Conservation (phyloP, 148 eudicot species). For the Diospyros kaki region DNA sequence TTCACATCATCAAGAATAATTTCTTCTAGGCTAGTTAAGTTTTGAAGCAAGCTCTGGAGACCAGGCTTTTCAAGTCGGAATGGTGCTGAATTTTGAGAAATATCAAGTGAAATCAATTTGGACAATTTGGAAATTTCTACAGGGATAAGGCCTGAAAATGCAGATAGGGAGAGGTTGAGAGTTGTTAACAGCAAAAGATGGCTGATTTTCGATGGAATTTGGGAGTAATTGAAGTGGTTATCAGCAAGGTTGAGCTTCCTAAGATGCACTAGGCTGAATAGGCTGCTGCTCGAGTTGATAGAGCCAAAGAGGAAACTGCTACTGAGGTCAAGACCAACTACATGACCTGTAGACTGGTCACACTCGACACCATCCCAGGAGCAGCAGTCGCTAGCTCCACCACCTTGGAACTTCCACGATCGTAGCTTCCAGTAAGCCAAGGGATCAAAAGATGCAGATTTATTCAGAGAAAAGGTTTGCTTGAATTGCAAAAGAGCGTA, state of each 20-base stretch:
- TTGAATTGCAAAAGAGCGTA: no score
- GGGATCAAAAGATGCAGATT: not conserved
- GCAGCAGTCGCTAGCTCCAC: slow-evolving; percentile 18
- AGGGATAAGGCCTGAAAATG: not conserved
- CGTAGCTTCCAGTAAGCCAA: slow-evolving; percentile 6
- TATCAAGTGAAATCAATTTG: not conserved
- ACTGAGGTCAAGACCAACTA: slow-evolving; percentile 36
- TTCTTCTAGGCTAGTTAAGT: not conserved
- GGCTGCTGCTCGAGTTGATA: slow-evolving; percentile 22
- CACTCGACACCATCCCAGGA: slow-evolving; percentile 44
- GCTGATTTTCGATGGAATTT: slow-evolving; percentile 19
- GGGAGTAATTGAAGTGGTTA: slow-evolving; percentile 28
- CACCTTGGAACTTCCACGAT: slow-evolving; percentile 8
- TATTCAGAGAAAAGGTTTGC: no score
- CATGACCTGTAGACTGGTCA: slow-evolving; percentile 22
- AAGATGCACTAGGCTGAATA: slow-evolving; percentile 31
- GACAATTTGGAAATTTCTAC: not conserved
- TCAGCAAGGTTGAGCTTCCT: slow-evolving; percentile 23
- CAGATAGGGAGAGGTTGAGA: not conserved
- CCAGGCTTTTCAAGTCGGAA: slow-evolving; percentile 19
- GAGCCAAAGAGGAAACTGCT: slow-evolving; percentile 33
- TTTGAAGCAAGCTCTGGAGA: not conserved
- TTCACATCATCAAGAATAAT: slow-evolving; percentile 15
- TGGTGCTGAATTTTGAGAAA: not conserved
- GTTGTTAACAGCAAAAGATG: not conserved